Conservation (phyloP, 768 basidiomycete genomes). For the Megacollybia marginata region DNA sequence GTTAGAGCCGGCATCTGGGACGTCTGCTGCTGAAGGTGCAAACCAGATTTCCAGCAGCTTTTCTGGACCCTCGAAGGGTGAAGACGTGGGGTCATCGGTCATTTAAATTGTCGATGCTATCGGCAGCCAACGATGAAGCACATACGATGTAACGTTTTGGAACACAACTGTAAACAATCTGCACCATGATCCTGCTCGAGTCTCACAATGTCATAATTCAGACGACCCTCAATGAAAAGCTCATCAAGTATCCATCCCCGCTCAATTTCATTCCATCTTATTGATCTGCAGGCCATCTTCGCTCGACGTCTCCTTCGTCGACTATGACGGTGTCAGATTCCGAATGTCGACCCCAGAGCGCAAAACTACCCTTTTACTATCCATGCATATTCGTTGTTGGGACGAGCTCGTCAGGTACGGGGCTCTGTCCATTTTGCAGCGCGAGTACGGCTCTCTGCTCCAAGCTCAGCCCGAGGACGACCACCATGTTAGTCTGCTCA, state of each 20-base stretch:
- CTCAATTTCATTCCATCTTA: constrained; percentile 7
- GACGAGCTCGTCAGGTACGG: constrained; percentile 86
- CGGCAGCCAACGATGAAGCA: too few species aligned
- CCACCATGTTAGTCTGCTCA: constrained; percentile 80
- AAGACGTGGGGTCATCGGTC: constrained; percentile 13
- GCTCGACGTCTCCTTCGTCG: constrained; percentile 93
- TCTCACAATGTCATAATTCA: constrained; percentile 92
- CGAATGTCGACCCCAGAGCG: constrained; percentile 84
- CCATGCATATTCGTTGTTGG: constrained; percentile 98
- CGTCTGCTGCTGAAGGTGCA: constrained; percentile 60
- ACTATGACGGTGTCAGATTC: constrained; percentile 96
- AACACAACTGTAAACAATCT: not conserved
- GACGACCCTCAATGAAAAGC: constrained; percentile 80
- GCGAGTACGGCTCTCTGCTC: constrained; percentile 78
- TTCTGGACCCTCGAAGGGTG: constrained; percentile 89
- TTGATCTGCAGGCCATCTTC: constrained; percentile 63
- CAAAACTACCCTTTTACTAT: constrained; percentile 76
- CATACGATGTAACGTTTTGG: too few species aligned
- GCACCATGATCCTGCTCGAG: constrained; percentile 28
- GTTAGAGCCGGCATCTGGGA: constrained; percentile 39
- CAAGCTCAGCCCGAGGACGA: constrained; percentile 69
- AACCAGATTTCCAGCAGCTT: constrained; percentile 98
- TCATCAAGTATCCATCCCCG: constrained; percentile 17
- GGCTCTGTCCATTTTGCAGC: constrained; percentile 66
- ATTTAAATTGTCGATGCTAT: not conserved